A percentile compares a stretch with the other conserved stretches of the same genome.
These are phyloP conservation scores for Pilasporangium apinafurcum DNA, from an alignment of 352 stramenopile genomes.

Conservation along the genomic window DNA sequence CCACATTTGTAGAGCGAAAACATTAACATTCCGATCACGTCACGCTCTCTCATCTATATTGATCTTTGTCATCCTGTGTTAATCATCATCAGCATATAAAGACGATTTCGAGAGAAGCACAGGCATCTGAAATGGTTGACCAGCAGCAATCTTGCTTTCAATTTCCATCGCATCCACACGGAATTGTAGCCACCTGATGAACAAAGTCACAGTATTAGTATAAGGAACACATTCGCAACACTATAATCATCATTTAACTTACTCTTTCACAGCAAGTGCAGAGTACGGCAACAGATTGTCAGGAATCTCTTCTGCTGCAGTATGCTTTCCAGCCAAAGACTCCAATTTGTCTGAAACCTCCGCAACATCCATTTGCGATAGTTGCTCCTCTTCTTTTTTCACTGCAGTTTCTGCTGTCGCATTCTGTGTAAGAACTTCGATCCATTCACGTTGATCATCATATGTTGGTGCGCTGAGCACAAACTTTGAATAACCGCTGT, in stretches of 20 bases:
- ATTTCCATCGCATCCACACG: conserved; percentile 84
- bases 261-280: conserved; percentile 84
- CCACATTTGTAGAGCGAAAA: too few relatives aligned
- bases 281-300: conserved; percentile 73
- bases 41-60: too few relatives aligned
- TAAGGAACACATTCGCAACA: background rate
- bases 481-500: conserved; percentile 81
- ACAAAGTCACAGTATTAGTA: conserved; percentile 5
- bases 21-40: too few relatives aligned
- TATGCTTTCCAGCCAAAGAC: conserved; percentile 73
- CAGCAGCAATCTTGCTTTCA: conserved; percentile 72
- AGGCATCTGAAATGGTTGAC: conserved; percentile 76
- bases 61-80: conserved; percentile 6
- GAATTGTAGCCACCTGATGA: conserved; percentile 73
- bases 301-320: conserved; percentile 54
- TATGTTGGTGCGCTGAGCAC: conserved; percentile 78
- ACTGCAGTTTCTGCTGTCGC: conserved; percentile 73
- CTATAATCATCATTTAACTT: conserved; percentile 15
- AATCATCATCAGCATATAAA: conserved; percentile 82
- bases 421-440: conserved; percentile 84
- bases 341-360: conserved; percentile 77
- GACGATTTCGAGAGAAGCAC: conserved; percentile 85
- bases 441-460: conserved; percentile 86
- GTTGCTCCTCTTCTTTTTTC: conserved; percentile 66
- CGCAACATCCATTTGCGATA: conserved; percentile 63